Conservation (phyloP, 2,329 filamentous ascomycete species). For the Zasmidium cellare region DNA sequence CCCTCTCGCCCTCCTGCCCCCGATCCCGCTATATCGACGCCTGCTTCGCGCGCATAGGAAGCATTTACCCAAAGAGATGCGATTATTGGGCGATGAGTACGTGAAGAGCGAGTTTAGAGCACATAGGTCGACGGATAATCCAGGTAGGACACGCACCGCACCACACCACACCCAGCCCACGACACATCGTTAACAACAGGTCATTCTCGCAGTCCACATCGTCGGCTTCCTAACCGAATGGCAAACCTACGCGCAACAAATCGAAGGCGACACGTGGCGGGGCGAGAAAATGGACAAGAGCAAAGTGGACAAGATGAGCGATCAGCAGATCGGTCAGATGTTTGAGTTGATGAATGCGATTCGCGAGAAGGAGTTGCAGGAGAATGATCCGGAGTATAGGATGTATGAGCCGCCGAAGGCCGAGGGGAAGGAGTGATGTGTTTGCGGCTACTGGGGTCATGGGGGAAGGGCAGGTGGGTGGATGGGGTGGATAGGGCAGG, state of each 20-base stretch:
- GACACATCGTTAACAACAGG: too few species aligned
- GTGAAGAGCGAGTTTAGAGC: conserved; percentile 89
- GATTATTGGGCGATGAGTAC: conserved; percentile 86
- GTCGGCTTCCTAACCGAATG: conserved; percentile 96
- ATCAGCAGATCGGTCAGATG: conserved; percentile 89
- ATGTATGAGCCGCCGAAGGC: conserved; percentile 18
- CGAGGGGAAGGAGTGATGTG: neutral
- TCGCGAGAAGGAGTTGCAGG: conserved; percentile 51
- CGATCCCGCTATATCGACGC: conserved; percentile 85
- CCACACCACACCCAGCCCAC: too few species aligned
- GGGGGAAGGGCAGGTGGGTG: neutral
- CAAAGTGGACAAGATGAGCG: conserved; percentile 93
- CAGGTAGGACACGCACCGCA: too few species aligned
- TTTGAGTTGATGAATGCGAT: conserved; percentile 94
- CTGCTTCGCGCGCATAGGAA: conserved; percentile 84
- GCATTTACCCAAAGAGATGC: conserved; percentile 69
- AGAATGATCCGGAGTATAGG: conserved; percentile 42
- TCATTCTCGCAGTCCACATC: conserved; percentile 81
- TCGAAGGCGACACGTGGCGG: conserved; percentile 84
- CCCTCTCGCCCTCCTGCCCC: conserved; percentile 73
- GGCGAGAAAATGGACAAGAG: conserved; percentile 79
- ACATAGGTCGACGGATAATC: conserved; percentile 82
- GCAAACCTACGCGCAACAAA: conserved; percentile 90
- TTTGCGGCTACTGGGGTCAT: neutral
- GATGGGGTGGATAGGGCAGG: neutral